phyloP scores from a whole-genome alignment of 306 rosid species.

The Pterocarpus santalinus region DNA sequence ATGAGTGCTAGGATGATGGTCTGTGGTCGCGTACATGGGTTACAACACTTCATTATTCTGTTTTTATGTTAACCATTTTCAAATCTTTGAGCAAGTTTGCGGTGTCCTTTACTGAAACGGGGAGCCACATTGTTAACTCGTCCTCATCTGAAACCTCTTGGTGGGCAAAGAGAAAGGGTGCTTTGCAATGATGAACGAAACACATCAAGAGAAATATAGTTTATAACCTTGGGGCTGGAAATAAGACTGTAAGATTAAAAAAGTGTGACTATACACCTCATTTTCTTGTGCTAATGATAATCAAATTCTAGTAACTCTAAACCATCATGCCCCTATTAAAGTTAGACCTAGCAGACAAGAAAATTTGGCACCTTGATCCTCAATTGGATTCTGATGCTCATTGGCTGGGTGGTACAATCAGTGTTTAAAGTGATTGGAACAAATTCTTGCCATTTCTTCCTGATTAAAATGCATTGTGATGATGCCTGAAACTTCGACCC shows the following conservation, averaged over 20 bases:
- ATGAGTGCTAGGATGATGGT: not conserved
- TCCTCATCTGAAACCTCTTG: not conserved
- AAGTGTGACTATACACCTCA: conserved; percentile 14
- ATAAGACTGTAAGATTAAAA: not conserved
- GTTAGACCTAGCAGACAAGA: conserved; percentile 1
- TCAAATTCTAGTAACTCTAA: conserved; percentile 1
- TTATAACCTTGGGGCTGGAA: not conserved
- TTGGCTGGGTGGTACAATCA: conserved; percentile 37
- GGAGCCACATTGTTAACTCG: not conserved
- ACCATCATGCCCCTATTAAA: conserved; percentile 14
- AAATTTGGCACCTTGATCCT: conserved; percentile 32
- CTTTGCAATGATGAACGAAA: conserved; percentile 28
- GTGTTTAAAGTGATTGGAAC: conserved; percentile 28
- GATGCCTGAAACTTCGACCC: conserved; percentile 2
- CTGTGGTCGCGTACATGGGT: not conserved
- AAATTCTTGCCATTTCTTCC: no score
- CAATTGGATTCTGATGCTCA: conserved; percentile 14
- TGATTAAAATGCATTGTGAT: no score
- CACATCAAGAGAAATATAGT: not conserved
- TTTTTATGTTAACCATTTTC: no score
- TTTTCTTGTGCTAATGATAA: not conserved
- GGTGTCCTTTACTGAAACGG: not conserved
- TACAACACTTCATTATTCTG: no score
- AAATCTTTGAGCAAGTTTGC: not conserved
- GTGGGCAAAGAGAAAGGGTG: conserved; percentile 20